phyloP scores from a whole-genome alignment of 805 yeast genomes.

The Ogataea pini region DNA sequence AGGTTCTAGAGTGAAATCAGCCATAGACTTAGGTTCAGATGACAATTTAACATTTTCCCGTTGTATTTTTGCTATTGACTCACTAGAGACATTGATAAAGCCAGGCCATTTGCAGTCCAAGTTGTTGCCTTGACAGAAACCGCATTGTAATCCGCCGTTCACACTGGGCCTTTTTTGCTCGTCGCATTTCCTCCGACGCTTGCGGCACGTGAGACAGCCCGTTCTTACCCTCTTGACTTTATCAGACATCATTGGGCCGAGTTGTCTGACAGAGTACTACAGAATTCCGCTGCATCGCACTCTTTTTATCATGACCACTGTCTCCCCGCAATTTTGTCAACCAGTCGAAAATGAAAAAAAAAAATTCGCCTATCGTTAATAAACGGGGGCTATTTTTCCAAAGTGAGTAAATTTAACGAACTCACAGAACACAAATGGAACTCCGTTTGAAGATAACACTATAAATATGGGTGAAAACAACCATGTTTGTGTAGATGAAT shows the following conservation, averaged over 20 bases:
- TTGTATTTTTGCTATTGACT: background rate
- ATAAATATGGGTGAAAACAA: background rate
- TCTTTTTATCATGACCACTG: constrained; percentile 5
- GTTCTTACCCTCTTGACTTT: constrained; percentile 25
- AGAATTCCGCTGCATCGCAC: background rate
- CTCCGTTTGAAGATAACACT: background rate
- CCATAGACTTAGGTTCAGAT: background rate
- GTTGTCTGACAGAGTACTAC: too few relatives aligned
- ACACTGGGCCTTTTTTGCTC: constrained; percentile 30
- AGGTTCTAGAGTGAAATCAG: constrained; percentile 17
- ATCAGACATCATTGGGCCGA: background rate
- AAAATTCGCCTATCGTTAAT: background rate
- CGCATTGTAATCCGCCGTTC: constrained; percentile 19
- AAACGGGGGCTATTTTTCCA: constrained; percentile 5
- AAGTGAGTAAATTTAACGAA: background rate
- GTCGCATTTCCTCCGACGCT: constrained; percentile 53
- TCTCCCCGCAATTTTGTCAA: constrained; percentile 5
- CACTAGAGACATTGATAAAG: constrained; percentile 12
- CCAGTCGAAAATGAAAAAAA: background rate
- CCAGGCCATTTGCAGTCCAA: constrained; percentile 22
- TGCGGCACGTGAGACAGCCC: constrained; percentile 54
- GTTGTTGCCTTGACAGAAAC: constrained; percentile 13
- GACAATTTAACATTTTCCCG: background rate
- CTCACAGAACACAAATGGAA: background rate
- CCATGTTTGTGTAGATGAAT: background rate